Conservation (phyloP, 2,329 filamentous ascomycete genomes). For the Trichoderma hamatum region DNA sequence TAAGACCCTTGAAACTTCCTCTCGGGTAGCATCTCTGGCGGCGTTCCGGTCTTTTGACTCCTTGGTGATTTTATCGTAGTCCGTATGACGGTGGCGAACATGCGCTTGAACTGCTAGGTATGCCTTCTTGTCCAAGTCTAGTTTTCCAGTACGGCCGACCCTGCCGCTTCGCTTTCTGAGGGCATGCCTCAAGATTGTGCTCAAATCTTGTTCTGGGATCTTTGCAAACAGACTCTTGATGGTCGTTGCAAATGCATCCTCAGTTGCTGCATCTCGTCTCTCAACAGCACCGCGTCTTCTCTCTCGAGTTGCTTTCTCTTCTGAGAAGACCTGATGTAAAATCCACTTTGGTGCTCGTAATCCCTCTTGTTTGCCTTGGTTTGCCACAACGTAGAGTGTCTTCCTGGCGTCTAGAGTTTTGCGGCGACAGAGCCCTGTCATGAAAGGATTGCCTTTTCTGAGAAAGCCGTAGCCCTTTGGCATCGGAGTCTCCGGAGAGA, state of each 20-base stretch:
- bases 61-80: constrained; percentile 47
- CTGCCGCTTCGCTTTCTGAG: constrained; percentile 51
- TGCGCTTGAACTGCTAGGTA: constrained; percentile 53
- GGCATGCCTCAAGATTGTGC: constrained; percentile 44
- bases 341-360: constrained; percentile 46
- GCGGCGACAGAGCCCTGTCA: constrained; percentile 46
- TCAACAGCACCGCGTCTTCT: constrained; percentile 39
- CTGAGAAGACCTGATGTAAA: constrained; percentile 34
- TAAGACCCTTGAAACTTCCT: constrained; percentile 23
- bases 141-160: constrained; percentile 49
- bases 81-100: constrained; percentile 51
- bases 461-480: constrained; percentile 48
- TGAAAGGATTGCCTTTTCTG: constrained; percentile 47
- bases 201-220: constrained; percentile 42
- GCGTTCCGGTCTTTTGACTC: constrained; percentile 1
- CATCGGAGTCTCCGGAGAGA: constrained; percentile 37
- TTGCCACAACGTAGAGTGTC: constrained; percentile 44
- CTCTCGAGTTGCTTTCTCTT: constrained; percentile 39
- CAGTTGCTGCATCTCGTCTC: constrained; percentile 40
- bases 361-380: constrained; percentile 37
- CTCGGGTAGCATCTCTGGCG: constrained; percentile 26
- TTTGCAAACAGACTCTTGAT: constrained; percentile 45
- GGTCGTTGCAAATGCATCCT: constrained; percentile 40
- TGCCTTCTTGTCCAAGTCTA: constrained; percentile 46
- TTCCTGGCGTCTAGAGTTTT: constrained; percentile 40